Evolutionary conservation across 306 rosid genomes (phyloP).

Genomic region (Glycine tomentella): DNA sequence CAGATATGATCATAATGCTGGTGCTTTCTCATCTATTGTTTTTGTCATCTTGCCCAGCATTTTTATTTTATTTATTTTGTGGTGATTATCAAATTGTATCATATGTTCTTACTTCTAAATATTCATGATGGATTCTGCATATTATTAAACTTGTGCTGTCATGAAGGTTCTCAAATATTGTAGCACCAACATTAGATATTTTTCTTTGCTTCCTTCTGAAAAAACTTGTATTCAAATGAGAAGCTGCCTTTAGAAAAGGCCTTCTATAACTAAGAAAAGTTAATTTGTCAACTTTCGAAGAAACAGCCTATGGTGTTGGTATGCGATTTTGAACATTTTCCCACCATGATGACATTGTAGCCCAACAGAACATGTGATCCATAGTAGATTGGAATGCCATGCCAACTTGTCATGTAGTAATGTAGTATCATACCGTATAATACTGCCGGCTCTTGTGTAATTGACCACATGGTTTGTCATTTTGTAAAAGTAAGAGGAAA

Average conservation of each 20-base stretch:
- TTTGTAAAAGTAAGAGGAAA: background rate
- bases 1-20: background rate
- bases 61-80: background rate
- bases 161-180: background rate
- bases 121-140: background rate
- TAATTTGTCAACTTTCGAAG: constrained; percentile 35
- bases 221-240: constrained; percentile 6
- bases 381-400: constrained; percentile 39
- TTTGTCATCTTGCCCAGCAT: background rate
- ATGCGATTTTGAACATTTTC: constrained; percentile 39
- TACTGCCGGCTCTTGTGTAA: constrained; percentile 15
- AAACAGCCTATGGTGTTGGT: constrained; percentile 27
- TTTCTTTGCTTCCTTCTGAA: background rate
- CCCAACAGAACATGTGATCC: constrained; percentile 40
- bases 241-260: background rate
- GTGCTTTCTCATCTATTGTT: too few species aligned
- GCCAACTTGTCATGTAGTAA: constrained; percentile 13
- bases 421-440: background rate
- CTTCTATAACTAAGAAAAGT: constrained; percentile 24
- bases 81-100: too few species aligned
- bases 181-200: background rate
- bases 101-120: background rate
- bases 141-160: background rate
- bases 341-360: constrained; percentile 5
- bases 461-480: constrained; percentile 31